A percentile compares a stretch with the other conserved stretches of the same genome.
These are phyloP conservation scores for Leucosporidium scottii DNA, from an alignment of 768 basidiomycete genomes.

Conservation along the genomic window DNA sequence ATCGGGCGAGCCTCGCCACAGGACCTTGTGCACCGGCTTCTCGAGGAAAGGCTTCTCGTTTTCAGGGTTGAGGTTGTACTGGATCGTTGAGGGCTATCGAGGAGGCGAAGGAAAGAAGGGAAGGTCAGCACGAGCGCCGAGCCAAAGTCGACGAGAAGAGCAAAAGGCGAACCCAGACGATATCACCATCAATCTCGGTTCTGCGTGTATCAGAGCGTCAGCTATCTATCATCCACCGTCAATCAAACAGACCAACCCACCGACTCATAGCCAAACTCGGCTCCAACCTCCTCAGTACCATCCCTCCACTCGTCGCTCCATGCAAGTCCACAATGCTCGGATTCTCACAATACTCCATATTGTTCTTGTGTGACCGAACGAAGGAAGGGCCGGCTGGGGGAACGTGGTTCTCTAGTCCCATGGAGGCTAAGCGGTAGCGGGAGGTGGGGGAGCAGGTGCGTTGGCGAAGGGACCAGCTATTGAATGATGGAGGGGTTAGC, in stretches of 20 bases:
- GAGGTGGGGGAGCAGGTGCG: constrained; percentile 14
- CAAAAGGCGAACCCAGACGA: not conserved
- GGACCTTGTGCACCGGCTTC: constrained; percentile 2
- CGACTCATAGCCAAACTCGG: constrained; percentile 5
- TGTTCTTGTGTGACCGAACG: not conserved
- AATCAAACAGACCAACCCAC: not conserved
- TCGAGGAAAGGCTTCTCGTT: constrained; percentile 5
- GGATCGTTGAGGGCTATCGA: not conserved
- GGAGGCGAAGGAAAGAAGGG: not conserved
- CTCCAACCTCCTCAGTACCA: not conserved
- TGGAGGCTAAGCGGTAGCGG: not conserved
- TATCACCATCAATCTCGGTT: not conserved
- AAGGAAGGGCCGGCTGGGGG: not conserved
- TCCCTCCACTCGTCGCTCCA: not conserved
- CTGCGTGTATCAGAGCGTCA: not conserved
- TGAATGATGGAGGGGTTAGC: not conserved
- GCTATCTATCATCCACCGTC: not conserved
- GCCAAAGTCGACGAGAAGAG: not conserved
- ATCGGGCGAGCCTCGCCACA: constrained; percentile 10
- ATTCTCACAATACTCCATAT: constrained; percentile 12
- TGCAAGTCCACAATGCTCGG: not conserved
- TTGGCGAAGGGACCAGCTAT: not conserved
- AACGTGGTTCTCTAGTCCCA: not conserved
- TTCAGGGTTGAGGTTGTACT: constrained; percentile 6
- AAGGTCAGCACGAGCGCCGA: not conserved